A percentile compares a stretch with the other conserved stretches of the same genome.
Evolutionary conservation across 2,329 filamentous ascomycete genomes (phyloP).

Genomic region (Ophiostoma triangulosporum): DNA sequence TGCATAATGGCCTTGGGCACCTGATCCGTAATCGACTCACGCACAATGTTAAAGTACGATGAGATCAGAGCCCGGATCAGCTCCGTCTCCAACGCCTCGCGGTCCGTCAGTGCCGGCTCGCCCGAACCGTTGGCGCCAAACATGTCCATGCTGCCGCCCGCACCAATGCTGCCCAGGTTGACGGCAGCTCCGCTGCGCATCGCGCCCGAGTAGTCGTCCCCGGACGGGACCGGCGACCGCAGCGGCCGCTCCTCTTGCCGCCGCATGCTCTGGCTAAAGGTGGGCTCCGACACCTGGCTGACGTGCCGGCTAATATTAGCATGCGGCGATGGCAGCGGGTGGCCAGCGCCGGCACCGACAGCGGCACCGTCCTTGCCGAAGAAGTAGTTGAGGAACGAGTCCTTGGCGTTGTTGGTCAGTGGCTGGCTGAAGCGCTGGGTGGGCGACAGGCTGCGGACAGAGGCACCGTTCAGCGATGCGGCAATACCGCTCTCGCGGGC

Average conservation of each 20-base stretch:
- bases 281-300: slow-evolving; percentile 66
- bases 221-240: slow-evolving; percentile 31
- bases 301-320: slow-evolving; percentile 46
- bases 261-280: slow-evolving; percentile 71
- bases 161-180: slow-evolving; percentile 4
- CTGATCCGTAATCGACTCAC: slow-evolving; percentile 96
- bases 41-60: slow-evolving; percentile 98
- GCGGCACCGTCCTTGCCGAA: slow-evolving; percentile 75
- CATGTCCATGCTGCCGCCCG: slow-evolving; percentile 10
- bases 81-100: slow-evolving; percentile 94
- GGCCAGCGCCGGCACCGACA: not conserved
- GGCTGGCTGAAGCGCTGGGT: slow-evolving; percentile 48
- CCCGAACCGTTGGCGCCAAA: slow-evolving; percentile 29
- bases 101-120: slow-evolving; percentile 83
- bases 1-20: slow-evolving; percentile 99
- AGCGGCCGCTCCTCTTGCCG: slow-evolving; percentile 49
- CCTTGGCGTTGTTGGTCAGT: slow-evolving; percentile 50
- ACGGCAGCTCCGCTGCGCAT: not conserved
- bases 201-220: slow-evolving; percentile 1
- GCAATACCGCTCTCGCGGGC: slow-evolving; percentile 57
- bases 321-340: slow-evolving; percentile 14
- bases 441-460: slow-evolving; percentile 39
- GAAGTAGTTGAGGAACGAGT: slow-evolving; percentile 97
- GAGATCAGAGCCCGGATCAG: slow-evolving; percentile 92
- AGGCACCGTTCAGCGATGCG: slow-evolving; percentile 49